Evolutionary conservation across 352 stramenopile genomes (phyloP), one percentile per base, ranked within the genome.

Genomic region (Phytophthora colocasiae): DNA sequence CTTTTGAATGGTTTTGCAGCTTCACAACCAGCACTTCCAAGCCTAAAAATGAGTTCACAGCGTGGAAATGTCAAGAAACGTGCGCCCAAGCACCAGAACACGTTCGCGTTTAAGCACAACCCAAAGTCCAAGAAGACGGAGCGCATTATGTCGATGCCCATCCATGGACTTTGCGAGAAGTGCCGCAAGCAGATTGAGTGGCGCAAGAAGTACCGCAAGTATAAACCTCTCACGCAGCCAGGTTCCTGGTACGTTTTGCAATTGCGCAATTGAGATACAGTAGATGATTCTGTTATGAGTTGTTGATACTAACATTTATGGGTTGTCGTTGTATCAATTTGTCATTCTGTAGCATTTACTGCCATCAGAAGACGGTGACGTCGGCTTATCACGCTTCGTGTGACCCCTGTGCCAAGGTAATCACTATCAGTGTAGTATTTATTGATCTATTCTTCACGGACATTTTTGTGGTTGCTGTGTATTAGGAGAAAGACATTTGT

Each of bases 121-220:
- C 96, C 96, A 27, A 98, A 98, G 80, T 98, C 93, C 26, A 99
- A 98, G 81, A 98, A 98, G 82, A 99, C 96, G 29, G 87, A 96
- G 58, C 89, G 91, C 48, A 98, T 98, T 59, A 66, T 98, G 49
- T 80, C 80, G 4, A 83, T 90, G 56, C 92, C 92, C 3, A 98
- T 98, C 75, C 77, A 92, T 27, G 96, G 97, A 1, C 84, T 98
- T 15, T 99, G 96, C 73, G 79, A 95, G 49, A 86, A 95, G 51
- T 99, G 96, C 80, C 80, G 93, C 58, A 93, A 98, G 48, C 97
- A 99, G 80, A 98, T 99, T 67, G 97, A 99, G 75, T 99, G 97
- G 97, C 83, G 96, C 61, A 99, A 99, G 85, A 98, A 99, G 72
- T 99, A 99, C 82, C 90, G 97, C 75, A 99, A 99, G 77, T 99